These are phyloP conservation scores for Colletotrichum lindemuthianum DNA, from an alignment of 2,329 filamentous ascomycete genomes.

Conservation along the genomic window DNA sequence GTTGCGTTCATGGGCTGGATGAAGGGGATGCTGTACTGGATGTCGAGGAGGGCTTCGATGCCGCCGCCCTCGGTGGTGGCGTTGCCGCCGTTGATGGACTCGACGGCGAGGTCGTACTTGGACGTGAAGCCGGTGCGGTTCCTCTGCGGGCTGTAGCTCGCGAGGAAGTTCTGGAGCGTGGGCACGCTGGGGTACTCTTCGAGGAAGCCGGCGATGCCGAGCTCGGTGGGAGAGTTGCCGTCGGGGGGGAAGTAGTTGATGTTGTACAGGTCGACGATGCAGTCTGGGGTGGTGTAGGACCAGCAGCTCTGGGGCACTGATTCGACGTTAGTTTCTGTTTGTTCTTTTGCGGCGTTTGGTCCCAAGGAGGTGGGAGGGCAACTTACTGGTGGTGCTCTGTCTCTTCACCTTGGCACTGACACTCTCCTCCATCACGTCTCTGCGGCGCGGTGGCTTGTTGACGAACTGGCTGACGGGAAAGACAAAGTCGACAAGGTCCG, in stretches of 20 bases:
- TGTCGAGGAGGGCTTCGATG: conserved; percentile 15
- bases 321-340: not conserved
- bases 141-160: conserved; percentile 18
- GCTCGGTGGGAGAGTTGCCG: conserved; percentile 10
- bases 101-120: conserved; percentile 19
- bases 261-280: conserved; percentile 58
- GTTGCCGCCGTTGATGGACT: conserved; percentile 13
- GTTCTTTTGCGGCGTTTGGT: not conserved
- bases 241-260: conserved; percentile 47
- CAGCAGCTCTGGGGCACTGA: conserved; percentile 20
- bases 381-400: not conserved
- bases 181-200: conserved; percentile 18
- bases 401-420: conserved; percentile 19
- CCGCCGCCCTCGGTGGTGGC: conserved; percentile 3
- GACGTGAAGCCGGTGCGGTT: conserved; percentile 32
- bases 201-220: conserved; percentile 24
- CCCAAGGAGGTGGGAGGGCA: too few species aligned
- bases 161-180: conserved; percentile 15
- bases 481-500: conserved; percentile 54
- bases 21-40: conserved; percentile 21
- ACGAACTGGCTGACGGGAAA: conserved; percentile 62
- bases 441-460: conserved; percentile 47
- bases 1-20: conserved; percentile 20
- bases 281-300: conserved; percentile 48
- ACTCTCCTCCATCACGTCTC: conserved; percentile 38